Evolutionary conservation across 192 early-diverging fungal species (phyloP).

Genomic region (Chytriomyces confervae): DNA sequence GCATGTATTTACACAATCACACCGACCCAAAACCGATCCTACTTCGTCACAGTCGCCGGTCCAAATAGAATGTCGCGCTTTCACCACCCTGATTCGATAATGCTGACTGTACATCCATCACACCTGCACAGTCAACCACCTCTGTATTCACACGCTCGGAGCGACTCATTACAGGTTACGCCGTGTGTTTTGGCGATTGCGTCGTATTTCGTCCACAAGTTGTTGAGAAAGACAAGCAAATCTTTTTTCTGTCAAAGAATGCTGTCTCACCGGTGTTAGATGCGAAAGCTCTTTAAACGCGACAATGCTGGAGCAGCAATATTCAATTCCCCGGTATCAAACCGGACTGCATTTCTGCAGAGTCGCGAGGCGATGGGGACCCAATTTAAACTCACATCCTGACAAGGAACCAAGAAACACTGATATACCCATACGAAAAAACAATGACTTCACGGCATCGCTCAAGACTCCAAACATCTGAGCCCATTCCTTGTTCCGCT

Average conservation of each 20-base stretch:
- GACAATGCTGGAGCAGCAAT: constrained; percentile 49
- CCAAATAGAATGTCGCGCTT: no score
- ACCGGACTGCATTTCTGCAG: no score
- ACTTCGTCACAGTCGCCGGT: no score
- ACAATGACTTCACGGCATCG: constrained; percentile 23
- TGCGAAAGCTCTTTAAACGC: constrained; percentile 47
- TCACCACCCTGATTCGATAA: no score
- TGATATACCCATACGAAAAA: constrained; percentile 34
- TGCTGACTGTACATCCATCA: no score
- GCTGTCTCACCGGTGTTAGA: no score
- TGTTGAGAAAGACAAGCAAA: constrained; percentile 49
- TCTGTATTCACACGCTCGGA: no score
- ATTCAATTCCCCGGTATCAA: constrained; percentile 32
- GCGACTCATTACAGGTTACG: no score
- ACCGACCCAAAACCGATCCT: no score
- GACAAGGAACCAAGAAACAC: constrained; percentile 31
- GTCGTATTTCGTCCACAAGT: constrained; percentile 52
- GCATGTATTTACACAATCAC: no score
- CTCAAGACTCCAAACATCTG: constrained; percentile 28
- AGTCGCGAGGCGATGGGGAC: no score
- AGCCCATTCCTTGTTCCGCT: constrained; percentile 1
- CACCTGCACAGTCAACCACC: no score
- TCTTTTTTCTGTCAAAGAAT: constrained; percentile 41
- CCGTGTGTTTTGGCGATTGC: constrained; percentile 44
- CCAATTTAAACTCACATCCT: constrained; percentile 31